Base-by-base conservation (phyloP, 805 yeast species). In the Sugiyamaella boreocaroliniensis region DNA sequence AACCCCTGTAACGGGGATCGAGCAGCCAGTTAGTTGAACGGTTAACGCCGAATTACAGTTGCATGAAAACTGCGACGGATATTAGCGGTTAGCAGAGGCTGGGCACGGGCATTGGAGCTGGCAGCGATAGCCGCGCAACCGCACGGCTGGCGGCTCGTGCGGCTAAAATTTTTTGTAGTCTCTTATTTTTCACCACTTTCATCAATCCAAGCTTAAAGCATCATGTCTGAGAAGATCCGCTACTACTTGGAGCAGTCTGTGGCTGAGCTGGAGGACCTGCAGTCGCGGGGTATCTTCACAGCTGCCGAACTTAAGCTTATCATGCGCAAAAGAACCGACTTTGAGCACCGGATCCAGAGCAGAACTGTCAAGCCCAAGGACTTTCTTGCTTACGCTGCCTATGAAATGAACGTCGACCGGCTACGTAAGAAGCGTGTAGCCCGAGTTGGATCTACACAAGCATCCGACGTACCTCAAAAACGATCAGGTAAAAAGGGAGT, bases 261-360 rank as follows among this genome's bases (percentile, higher is more conserved):
- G n/a, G 43, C 47, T 10, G 99, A 93, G 69, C 76, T 93, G 51
- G 92, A 90, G 63, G 99, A 92, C 63, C 77, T 93, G 34, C 82
- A 84, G 54, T 79, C 79, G 53, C 85, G 87, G 63, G 89, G 89
- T 2, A 74, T 93, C 4, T 93, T 93, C 68, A 84, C 82, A 43
- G 86, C 86, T 61, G 79, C 79, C 60, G 99, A 93, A 69, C 81
- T 89, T 58, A 82, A 84, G 42, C 76, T 78, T 73, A 85, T 93
- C 50, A 88, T 92, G 89, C 83, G 93, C 71, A 80, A 89, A 65
- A 79, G 99, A 71, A 92, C 97, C 0, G 97, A 90, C 69, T 93
- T 89, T 62, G 99, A 93, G 70, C 96, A 93, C 67, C 72, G 96
- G 53, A 79, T 93, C 50, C 79, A 80, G 45, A 87, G 95, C 43